These are phyloP conservation scores for Lagenidium sp. DNA, from an alignment of 352 stramenopile species.

Conservation along the genomic window DNA sequence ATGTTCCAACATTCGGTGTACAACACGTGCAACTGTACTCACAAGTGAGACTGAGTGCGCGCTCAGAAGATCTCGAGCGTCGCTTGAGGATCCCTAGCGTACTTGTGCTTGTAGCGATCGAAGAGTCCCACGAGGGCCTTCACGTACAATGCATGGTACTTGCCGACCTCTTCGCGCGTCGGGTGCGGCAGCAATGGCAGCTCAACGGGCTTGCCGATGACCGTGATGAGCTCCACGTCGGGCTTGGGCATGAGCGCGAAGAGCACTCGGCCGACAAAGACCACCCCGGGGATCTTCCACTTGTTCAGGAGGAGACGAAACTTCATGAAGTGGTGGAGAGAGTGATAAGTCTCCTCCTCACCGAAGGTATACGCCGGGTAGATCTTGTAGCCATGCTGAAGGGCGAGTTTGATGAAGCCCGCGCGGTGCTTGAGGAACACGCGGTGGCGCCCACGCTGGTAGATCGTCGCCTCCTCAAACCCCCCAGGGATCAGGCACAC, in stretches of 20 bases:
- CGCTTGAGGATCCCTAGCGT: conserved; percentile 50
- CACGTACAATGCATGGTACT: conserved; percentile 89
- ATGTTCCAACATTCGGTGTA: no score
- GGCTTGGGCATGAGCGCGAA: conserved; percentile 79
- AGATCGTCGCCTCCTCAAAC: conserved; percentile 93
- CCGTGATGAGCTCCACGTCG: neutral
- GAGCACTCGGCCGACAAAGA: conserved; percentile 58
- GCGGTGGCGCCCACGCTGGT: conserved; percentile 65
- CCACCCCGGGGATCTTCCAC: conserved; percentile 73
- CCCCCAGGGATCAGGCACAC: conserved; percentile 84
- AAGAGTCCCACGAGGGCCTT: conserved; percentile 76
- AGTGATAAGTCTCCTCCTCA: conserved; percentile 83
- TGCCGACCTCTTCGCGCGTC: conserved; percentile 76
- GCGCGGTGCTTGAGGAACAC: conserved; percentile 88
- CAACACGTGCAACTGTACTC: no score
- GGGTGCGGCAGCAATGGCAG: conserved; percentile 84
- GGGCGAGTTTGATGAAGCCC: conserved; percentile 91
- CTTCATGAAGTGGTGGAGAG: conserved; percentile 74
- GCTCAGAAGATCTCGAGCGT: conserved; percentile 43
- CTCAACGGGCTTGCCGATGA: conserved; percentile 28
- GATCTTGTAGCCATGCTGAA: conserved; percentile 88
- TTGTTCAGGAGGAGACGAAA: conserved; percentile 75
- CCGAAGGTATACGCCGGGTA: conserved; percentile 90
- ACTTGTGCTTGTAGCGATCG: conserved; percentile 77
- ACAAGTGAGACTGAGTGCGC: no score